Evolutionary conservation across 2,329 filamentous ascomycete genomes (phyloP), one percentile per base, ranked within the genome.

Genomic region (Diaporthe sp.): DNA sequence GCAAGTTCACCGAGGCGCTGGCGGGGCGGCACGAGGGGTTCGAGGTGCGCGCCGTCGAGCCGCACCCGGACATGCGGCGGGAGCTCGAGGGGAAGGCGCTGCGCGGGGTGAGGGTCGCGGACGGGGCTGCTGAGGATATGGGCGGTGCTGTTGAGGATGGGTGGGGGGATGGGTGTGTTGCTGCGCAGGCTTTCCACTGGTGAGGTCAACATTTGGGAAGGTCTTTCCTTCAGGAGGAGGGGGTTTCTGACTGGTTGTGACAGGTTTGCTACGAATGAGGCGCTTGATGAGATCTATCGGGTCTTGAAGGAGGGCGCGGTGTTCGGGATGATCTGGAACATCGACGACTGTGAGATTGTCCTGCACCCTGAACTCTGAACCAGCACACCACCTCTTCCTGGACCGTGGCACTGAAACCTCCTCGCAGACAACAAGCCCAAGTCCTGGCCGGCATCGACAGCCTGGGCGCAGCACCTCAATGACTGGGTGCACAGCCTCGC

Each of bases 321-420:
- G 39, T 85, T 95, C 39, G 93, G 91, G 19, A 83, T 94, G 82
- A 92, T 95, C 72, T 95, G 94, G 93, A 95, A 94, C 79, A 86
- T 92, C 76, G 93, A 94, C 81, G 91, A 94, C 78, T 94, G 92
- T 84, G 73, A 67, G 46, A 28, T 9, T 28, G 31, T 6, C 31
- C 31, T 31, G 1, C 31, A 31, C 31, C 31, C 31, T 31, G 31
- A 31, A 31, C 31, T 31, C 31, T 31, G 6, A 4, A 31, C 31
- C 31, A 31, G 31, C 31, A 31, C 1, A 31, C 31, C 31, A 31
- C 31, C 31, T 31, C 31, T 31, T 31, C 5, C 12, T 25, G 7
- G 6, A 31, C 8, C 17, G 25, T 25, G 55, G 9, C 46, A 25
- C 58, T 19, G 7, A n/a, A 8, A 19, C 46, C 13, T 22, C n/a